A percentile compares a stretch with the other conserved stretches of the same genome.
Evolutionary conservation across 768 basidiomycete genomes (phyloP).

Genomic region (Pulveroboletus sp.): DNA sequence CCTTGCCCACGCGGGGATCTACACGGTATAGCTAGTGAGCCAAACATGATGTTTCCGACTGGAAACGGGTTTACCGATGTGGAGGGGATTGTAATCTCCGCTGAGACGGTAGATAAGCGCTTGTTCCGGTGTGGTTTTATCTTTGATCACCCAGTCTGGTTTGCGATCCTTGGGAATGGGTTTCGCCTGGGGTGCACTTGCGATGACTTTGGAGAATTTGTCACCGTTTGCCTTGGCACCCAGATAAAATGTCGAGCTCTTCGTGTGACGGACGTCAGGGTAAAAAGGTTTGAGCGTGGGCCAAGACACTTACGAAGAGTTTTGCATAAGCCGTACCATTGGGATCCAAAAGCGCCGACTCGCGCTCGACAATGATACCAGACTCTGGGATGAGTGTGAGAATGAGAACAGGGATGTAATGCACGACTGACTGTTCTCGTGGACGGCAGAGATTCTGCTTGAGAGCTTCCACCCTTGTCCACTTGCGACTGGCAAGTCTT

Average conservation of each 20-base stretch:
- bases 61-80: conserved; percentile 49
- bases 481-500: conserved; percentile 71
- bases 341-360: conserved; percentile 61
- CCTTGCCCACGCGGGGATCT: conserved; percentile 75
- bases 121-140: conserved; percentile 64
- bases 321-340: conserved; percentile 58
- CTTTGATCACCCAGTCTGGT: conserved; percentile 59
- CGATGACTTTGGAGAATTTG: conserved; percentile 61
- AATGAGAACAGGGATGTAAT: neutral
- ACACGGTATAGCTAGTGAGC: neutral
- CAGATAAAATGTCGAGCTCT: conserved; percentile 69
- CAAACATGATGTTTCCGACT: neutral
- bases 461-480: conserved; percentile 79
- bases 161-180: conserved; percentile 58
- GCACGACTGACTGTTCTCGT: conserved; percentile 71
- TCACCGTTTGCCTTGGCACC: conserved; percentile 63
- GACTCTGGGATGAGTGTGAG: conserved; percentile 40
- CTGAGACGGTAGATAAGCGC: conserved; percentile 71
- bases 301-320: conserved; percentile 48
- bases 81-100: conserved; percentile 78
- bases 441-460: conserved; percentile 61
- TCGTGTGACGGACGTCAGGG: neutral
- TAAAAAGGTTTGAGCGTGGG: neutral
- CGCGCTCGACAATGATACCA: conserved; percentile 69
- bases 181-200: conserved; percentile 58